These are phyloP conservation scores for Backusella australiensis DNA, from an alignment of 192 early-diverging fungal species.

Conservation along the genomic window DNA sequence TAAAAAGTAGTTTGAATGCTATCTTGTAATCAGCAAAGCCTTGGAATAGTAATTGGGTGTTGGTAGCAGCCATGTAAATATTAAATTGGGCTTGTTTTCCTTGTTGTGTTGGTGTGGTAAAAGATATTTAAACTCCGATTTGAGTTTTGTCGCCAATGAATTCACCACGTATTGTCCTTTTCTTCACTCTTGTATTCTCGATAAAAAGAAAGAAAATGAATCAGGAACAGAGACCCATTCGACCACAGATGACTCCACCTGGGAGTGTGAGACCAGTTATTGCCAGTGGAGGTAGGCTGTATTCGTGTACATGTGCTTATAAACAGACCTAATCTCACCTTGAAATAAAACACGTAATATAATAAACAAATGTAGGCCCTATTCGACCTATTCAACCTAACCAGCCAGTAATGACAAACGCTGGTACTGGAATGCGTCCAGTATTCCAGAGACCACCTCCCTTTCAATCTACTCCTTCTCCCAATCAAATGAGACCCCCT, in stretches of 20 bases:
- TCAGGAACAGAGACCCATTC: slow-evolving; percentile 1
- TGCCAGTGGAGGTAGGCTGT: background rate
- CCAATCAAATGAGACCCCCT: background rate
- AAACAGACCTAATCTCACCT: background rate
- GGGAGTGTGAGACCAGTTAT: background rate
- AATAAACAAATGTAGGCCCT: background rate
- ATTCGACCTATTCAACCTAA: background rate
- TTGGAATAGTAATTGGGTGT: too few relatives aligned
- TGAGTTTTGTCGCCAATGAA: background rate
- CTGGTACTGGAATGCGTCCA: background rate
- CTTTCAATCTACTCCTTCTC: background rate
- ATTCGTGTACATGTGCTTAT: too few relatives aligned
- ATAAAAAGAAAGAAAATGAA: background rate
- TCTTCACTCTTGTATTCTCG: background rate
- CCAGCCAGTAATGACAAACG: background rate
- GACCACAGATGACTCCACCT: background rate
- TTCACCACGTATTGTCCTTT: background rate
- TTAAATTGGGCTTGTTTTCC: too few relatives aligned
- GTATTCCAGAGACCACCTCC: background rate
- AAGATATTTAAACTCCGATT: background rate
- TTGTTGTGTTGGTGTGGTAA: too few relatives aligned
- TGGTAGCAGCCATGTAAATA: too few relatives aligned
- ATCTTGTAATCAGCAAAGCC: too few relatives aligned
- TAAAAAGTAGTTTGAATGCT: too few relatives aligned
- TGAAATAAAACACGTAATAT: background rate